phyloP scores from a whole-genome alignment of 1,284 basidiomycete genomes.

The Melampsora abietis-canadensis region DNA sequence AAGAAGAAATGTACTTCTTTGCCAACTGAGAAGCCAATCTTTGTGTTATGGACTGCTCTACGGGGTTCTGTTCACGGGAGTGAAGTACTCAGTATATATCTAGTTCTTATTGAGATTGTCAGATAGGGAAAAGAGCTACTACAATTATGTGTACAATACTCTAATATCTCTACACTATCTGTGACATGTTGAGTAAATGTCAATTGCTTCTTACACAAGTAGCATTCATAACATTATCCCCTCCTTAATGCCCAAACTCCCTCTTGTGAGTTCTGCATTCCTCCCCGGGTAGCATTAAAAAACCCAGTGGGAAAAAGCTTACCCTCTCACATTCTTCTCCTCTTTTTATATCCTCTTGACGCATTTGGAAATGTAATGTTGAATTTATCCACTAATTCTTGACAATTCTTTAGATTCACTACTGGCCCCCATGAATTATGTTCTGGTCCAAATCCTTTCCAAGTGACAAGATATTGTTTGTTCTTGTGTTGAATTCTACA shows the following conservation, averaged over 20 bases:
- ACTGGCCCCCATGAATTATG: not conserved
- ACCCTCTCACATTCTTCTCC: not conserved
- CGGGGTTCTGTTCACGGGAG: no score
- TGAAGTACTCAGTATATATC: no score
- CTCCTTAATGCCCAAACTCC: not conserved
- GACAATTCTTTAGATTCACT: not conserved
- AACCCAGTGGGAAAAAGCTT: slow-evolving; percentile 8
- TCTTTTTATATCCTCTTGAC: not conserved
- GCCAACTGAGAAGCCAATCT: no score
- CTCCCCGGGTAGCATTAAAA: no score
- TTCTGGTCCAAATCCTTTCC: not conserved
- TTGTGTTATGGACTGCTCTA: no score
- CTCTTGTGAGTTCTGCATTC: not conserved
- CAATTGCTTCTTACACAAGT: no score
- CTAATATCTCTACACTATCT: no score
- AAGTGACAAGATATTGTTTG: not conserved
- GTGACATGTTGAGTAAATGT: no score
- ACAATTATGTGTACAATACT: no score
- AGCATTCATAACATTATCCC: not conserved
- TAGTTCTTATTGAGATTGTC: no score
- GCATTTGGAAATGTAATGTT: not conserved
- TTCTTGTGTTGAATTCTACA: not conserved
- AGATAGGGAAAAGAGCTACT: no score
- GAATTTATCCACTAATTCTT: not conserved
- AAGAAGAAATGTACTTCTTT: no score